Percentiles rank a stretch among this genome's conserved stretches.
Conservation (phyloP, 495 filamentous ascomycete genomes). For the Daldinia decipiens region DNA sequence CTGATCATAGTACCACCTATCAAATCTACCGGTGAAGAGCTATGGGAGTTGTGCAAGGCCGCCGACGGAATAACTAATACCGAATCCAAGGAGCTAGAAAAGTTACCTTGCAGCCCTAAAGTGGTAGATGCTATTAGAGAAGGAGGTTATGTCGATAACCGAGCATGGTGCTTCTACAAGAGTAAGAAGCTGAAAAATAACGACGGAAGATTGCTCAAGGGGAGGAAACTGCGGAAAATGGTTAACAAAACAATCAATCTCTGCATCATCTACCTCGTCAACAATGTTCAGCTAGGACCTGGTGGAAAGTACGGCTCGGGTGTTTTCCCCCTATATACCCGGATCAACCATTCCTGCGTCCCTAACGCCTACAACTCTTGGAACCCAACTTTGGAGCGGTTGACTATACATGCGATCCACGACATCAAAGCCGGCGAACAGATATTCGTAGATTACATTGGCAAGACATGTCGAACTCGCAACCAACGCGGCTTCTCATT, state of each 20-base stretch:
- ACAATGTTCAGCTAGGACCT: slow-evolving; percentile 31
- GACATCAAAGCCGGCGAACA: slow-evolving; percentile 55
- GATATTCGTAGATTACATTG: slow-evolving; percentile 54
- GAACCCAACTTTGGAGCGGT: slow-evolving; percentile 47
- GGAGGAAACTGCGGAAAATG: slow-evolving; percentile 13
- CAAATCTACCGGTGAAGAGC: slow-evolving; percentile 13
- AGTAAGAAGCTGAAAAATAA: slow-evolving; percentile 21
- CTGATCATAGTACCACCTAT: slow-evolving; percentile 20
- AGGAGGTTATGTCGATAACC: background rate
- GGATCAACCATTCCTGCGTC: slow-evolving; percentile 57
- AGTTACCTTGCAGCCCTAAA: slow-evolving; percentile 2
- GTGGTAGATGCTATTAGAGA: slow-evolving; percentile 3
- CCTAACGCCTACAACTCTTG: slow-evolving; percentile 56
- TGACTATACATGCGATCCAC: slow-evolving; percentile 55
- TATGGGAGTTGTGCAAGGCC: slow-evolving; percentile 16
- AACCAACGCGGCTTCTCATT: slow-evolving; percentile 28
- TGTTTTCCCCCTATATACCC: slow-evolving; percentile 28
- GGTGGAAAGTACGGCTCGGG: slow-evolving; percentile 35
- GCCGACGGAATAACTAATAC: background rate
- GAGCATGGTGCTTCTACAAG: slow-evolving; percentile 26
- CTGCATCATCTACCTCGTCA: slow-evolving; percentile 16
- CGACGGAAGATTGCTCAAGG: slow-evolving; percentile 8
- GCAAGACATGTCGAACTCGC: slow-evolving; percentile 36
- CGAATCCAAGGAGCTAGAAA: slow-evolving; percentile 1
- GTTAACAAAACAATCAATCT: slow-evolving; percentile 20